phyloP scores from a whole-genome alignment of 805 yeast genomes.

The Yarrowia sp. region DNA sequence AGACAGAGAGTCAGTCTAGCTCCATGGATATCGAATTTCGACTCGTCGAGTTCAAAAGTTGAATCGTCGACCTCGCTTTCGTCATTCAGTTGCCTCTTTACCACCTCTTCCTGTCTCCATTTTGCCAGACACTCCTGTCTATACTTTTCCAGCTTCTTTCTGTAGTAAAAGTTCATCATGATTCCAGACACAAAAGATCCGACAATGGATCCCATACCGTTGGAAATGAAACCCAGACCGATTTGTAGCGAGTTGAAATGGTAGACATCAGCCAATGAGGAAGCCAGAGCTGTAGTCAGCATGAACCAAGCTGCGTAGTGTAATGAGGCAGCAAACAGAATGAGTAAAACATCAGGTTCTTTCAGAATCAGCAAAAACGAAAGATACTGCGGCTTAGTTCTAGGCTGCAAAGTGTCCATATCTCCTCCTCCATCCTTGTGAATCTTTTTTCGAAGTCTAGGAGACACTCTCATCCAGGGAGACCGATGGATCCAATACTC shows the following conservation, averaged over 20 bases:
- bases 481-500: slow-evolving; percentile 20
- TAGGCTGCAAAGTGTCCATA: slow-evolving; percentile 8
- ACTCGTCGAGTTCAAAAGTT: slow-evolving; percentile 43
- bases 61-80: background rate
- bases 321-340: slow-evolving; percentile 64
- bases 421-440: slow-evolving; percentile 15
- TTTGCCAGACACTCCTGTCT: slow-evolving; percentile 34
- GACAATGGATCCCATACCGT: slow-evolving; percentile 68
- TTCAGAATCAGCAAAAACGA: slow-evolving; percentile 6
- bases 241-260: slow-evolving; percentile 61
- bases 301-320: slow-evolving; percentile 75
- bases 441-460: background rate
- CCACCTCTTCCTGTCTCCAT: slow-evolving; percentile 43
- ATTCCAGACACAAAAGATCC: slow-evolving; percentile 68
- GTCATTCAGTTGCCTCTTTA: background rate
- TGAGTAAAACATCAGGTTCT: slow-evolving; percentile 54
- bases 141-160: slow-evolving; percentile 42
- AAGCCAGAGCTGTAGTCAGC: slow-evolving; percentile 68
- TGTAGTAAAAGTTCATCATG: slow-evolving; percentile 61
- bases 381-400: slow-evolving; percentile 3
- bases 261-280: slow-evolving; percentile 59
- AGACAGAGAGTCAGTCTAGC: slow-evolving; percentile 60
- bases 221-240: slow-evolving; percentile 76
- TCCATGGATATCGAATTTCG: slow-evolving; percentile 60
- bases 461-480: slow-evolving; percentile 20